A percentile compares a stretch with the other conserved stretches of the same genome.
Evolutionary conservation across 192 early-diverging fungal species (phyloP).

Genomic region (Gaertneriomyces sp.): DNA sequence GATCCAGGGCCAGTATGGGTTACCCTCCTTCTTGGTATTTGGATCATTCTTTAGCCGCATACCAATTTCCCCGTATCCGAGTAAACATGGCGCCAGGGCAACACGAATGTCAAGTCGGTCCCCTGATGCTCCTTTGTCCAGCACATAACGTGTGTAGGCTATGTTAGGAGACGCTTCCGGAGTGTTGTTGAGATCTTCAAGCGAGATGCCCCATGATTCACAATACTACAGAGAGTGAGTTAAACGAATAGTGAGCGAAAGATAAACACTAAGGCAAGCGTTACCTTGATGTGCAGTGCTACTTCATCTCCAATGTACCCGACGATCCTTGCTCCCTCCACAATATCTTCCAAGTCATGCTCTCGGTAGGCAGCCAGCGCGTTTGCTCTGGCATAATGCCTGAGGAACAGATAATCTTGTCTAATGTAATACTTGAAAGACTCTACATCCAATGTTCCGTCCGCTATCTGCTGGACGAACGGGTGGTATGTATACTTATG

Average conservation of each 20-base stretch:
- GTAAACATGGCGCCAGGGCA: slow-evolving; percentile 78
- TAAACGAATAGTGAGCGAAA: neutral
- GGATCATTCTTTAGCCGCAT: slow-evolving; percentile 59
- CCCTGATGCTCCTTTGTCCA: slow-evolving; percentile 62
- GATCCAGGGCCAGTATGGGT: slow-evolving; percentile 84
- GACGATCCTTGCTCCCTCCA: slow-evolving; percentile 59
- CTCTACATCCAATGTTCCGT: slow-evolving; percentile 66
- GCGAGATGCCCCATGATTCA: slow-evolving; percentile 67
- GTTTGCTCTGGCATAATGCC: slow-evolving; percentile 72
- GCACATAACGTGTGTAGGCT: slow-evolving; percentile 79
- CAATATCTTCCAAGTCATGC: slow-evolving; percentile 54
- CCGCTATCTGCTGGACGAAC: slow-evolving; percentile 72
- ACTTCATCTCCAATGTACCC: slow-evolving; percentile 64
- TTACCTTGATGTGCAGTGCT: slow-evolving; percentile 64
- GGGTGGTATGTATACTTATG: slow-evolving; percentile 62
- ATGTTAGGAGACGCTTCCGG: slow-evolving; percentile 72
- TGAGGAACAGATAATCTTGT: slow-evolving; percentile 80
- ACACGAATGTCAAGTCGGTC: slow-evolving; percentile 71
- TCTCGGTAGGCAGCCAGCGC: slow-evolving; percentile 75
- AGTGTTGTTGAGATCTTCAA: slow-evolving; percentile 61
- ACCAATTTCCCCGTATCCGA: slow-evolving; percentile 83
- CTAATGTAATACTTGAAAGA: slow-evolving; percentile 75
- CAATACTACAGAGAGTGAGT: slow-evolving; percentile 49
- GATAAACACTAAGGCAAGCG: neutral
- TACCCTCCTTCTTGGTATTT: slow-evolving; percentile 63